Conservation (phyloP, 345 rosid species). For the Brassica cretica region DNA sequence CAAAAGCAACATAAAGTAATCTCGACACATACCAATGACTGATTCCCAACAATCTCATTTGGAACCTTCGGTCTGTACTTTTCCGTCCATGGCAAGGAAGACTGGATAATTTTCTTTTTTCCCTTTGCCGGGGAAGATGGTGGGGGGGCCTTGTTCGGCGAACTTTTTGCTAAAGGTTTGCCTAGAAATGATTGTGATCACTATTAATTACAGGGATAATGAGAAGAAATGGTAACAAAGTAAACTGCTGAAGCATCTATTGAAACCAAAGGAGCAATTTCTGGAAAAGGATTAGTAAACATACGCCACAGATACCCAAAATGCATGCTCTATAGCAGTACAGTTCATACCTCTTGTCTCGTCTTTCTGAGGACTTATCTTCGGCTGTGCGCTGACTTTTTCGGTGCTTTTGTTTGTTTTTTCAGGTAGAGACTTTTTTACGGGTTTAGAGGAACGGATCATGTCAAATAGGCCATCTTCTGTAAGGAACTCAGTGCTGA, state of each 20-base stretch:
- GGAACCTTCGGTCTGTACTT: constrained; percentile 85
- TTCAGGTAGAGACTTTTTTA: constrained; percentile 45
- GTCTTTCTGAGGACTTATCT: constrained; percentile 59
- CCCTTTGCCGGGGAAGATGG: constrained; percentile 44
- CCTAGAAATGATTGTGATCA: constrained; percentile 34
- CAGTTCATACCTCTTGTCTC: constrained; percentile 57
- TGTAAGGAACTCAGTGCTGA: constrained; percentile 73
- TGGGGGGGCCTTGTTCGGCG: constrained; percentile 38
- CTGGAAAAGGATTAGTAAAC: constrained; percentile 2
- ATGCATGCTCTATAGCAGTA: constrained; percentile 19
- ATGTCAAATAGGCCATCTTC: constrained; percentile 93
- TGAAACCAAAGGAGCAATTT: constrained; percentile 16
- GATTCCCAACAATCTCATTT: constrained; percentile 91
- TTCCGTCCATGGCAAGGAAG: constrained; percentile 81
- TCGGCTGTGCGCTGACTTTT: constrained; percentile 43
- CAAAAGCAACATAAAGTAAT: constrained; percentile 13
- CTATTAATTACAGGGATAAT: constrained; percentile 5
- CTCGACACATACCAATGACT: constrained; percentile 58
- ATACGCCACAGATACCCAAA: constrained; percentile 28
- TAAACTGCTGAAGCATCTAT: constrained; percentile 12
- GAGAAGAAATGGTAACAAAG: constrained; percentile 11
- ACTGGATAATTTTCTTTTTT: constrained; percentile 46
- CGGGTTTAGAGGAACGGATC: constrained; percentile 66
- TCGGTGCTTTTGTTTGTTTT: constrained; percentile 45
- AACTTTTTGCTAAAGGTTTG: constrained; percentile 42